A percentile compares a stretch with the other conserved stretches of the same genome.
Conservation (phyloP, 371 early-diverging fungal species). For the Mucor lusitanicus region DNA sequence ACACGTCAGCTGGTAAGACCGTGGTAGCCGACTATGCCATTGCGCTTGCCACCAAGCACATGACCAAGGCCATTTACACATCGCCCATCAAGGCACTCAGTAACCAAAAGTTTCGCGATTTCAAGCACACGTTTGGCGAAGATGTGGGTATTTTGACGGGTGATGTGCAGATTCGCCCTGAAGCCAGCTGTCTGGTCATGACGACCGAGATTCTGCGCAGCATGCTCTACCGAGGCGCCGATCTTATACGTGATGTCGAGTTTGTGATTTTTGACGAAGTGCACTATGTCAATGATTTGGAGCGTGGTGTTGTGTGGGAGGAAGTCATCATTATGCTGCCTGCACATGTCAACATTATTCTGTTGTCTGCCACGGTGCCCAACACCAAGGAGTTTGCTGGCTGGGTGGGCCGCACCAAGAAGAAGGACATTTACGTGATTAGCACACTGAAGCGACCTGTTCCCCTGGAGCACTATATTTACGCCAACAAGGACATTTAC, state of each 20-base stretch:
- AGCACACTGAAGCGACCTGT: constrained; percentile 96
- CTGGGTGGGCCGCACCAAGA: constrained; percentile 99
- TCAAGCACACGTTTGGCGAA: constrained; percentile 85
- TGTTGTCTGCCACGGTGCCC: constrained; percentile 99
- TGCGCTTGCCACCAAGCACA: constrained; percentile 89
- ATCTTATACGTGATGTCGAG: constrained; percentile 96
- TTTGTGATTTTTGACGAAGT: constrained; percentile 99
- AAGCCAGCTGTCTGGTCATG: constrained; percentile 97
- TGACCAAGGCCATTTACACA: constrained; percentile 98
- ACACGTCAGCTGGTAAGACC: constrained; percentile 99
- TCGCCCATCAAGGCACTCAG: constrained; percentile 99
- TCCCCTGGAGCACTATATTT: constrained; percentile 96
- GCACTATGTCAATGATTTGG: constrained; percentile 98
- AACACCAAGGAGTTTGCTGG: constrained; percentile 99
- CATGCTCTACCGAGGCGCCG: constrained; percentile 98
- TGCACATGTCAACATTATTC: constrained; percentile 89
- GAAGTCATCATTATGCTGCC: constrained; percentile 99
- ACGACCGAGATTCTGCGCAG: constrained; percentile 99
- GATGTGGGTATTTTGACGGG: constrained; percentile 99
- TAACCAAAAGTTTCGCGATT: constrained; percentile 99
- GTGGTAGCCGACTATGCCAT: constrained; percentile 99
- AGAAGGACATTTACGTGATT: constrained; percentile 97
- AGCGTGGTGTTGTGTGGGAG: constrained; percentile 99
- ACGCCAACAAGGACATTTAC: constrained; percentile 77
- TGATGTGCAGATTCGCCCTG: constrained; percentile 97